A percentile compares a stretch with the other conserved stretches of the same genome.
phyloP scores from a whole-genome alignment of 371 early-diverging fungal genomes.

The Capillidium rhysosporum region DNA sequence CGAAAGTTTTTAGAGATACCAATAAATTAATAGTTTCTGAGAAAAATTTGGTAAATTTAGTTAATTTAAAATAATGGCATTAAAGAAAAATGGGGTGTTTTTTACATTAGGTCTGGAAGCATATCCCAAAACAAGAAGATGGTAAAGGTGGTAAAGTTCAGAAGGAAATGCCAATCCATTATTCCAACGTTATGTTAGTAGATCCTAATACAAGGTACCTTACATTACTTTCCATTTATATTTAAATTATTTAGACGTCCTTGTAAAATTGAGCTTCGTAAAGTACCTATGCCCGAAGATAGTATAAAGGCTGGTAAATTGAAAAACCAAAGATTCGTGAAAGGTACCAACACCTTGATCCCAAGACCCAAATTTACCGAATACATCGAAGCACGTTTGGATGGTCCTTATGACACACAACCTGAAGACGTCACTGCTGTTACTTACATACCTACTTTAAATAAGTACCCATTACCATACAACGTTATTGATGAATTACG shows the following conservation, averaged over 20 bases:
- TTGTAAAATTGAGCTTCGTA: slow-evolving; percentile 12
- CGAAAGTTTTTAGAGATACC: slow-evolving; percentile 23
- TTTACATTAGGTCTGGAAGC: slow-evolving; percentile 6
- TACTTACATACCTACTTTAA: slow-evolving; percentile 4
- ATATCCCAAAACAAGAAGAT: slow-evolving; percentile 3
- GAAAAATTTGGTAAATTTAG: slow-evolving; percentile 22
- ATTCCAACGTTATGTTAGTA: slow-evolving; percentile 34
- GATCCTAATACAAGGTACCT: slow-evolving; percentile 30
- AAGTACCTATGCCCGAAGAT: slow-evolving; percentile 7
- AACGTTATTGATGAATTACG: slow-evolving; percentile 7
- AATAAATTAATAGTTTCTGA: slow-evolving; percentile 31
- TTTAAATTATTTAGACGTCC: slow-evolving; percentile 12
- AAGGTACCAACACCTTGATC: slow-evolving; percentile 24
- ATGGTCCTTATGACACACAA: slow-evolving; percentile 4
- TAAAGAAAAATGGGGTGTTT: background rate
- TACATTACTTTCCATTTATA: background rate
- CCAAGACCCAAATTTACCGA: slow-evolving; percentile 9
- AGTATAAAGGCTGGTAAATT: slow-evolving; percentile 12
- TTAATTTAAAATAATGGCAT: background rate
- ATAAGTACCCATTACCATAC: slow-evolving; percentile 1
- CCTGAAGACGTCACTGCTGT: slow-evolving; percentile 6
- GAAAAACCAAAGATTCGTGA: slow-evolving; percentile 24
- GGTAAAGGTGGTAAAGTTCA: slow-evolving; percentile 13
- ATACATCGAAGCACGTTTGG: slow-evolving; percentile 2
- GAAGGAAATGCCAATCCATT: slow-evolving; percentile 39